Evolutionary conservation across 768 basidiomycete genomes (phyloP), one percentile per base, ranked within the genome.

Genomic region (Mycena latifolia): DNA sequence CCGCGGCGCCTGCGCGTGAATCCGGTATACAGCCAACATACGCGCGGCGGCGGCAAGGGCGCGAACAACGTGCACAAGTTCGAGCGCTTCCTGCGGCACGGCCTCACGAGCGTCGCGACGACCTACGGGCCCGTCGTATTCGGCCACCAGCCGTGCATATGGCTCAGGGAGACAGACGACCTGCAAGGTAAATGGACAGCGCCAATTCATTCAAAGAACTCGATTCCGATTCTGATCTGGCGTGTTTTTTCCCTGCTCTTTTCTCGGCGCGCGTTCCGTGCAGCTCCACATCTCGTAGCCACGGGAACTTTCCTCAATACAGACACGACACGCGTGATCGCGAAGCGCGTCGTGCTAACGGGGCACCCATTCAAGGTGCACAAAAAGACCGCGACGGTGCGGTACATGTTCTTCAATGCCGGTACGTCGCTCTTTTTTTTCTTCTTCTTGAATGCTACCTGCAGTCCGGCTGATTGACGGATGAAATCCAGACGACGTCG

Each of bases 31-130:
- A 96, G 95, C 69, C 95, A 98, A 73, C 95, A 96, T 71, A 90
- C 92, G 4, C 87, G 90, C 9, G 96, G 95, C 15, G 95, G 95
- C 20, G 94, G 93, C 18, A 93, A 91, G 76, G 95, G 96, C 14
- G 84, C 89, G 46, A 99, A 99, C 83, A 98, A 99, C 72, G 95
- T 98, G 2, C 96, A 99, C 84, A 99, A 98, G 74, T 96, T 92
- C 59, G 95, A 98, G 79, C 88, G 93, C 33, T 99, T 89, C 78
- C 83, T 98, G 29, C 88, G 92, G 45, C 94, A 94, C 72, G 93
- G 96, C 7, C 80, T 83, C 33, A 92, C 93, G 4, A 86, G 81
- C 61, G 92, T 99, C 24, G 96, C 93, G 4, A 97, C 95, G 8
- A 86, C 89, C 1, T 99, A 95, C 73, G 95, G 92, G 6, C 95